Percentiles rank a stretch among this genome's conserved stretches.
phyloP scores from a whole-genome alignment of 1,284 basidiomycete species.

The Vanrija pseudolonga region DNA sequence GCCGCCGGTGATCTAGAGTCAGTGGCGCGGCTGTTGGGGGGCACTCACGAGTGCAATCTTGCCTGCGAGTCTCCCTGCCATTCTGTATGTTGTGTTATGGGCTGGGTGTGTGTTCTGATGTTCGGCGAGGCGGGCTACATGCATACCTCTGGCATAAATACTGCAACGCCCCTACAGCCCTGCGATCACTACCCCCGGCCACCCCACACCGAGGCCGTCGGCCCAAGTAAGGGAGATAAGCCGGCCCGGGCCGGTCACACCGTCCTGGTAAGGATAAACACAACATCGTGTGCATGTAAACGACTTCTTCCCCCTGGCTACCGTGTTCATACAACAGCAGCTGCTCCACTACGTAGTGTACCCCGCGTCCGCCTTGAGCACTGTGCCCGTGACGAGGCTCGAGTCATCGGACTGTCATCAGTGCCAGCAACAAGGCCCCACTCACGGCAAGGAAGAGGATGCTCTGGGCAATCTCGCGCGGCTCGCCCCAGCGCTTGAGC shows the following conservation, averaged over 20 bases:
- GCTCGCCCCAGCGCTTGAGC: slow-evolving; percentile 1
- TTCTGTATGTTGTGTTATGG: background rate
- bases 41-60: background rate
- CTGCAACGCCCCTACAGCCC: no score
- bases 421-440: background rate
- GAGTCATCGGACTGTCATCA: slow-evolving; percentile 4
- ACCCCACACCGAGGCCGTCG: no score
- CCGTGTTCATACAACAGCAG: no score
- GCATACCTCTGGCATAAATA: no score
- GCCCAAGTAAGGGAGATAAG: no score
- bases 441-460: slow-evolving; percentile 5
- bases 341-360: background rate
- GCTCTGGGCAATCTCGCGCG: slow-evolving; percentile 1
- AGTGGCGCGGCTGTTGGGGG: background rate
- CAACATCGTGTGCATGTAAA: no score
- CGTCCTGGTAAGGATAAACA: no score
- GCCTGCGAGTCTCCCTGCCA: background rate
- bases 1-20: background rate
- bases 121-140: no score
- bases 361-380: slow-evolving; percentile 4
- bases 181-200: no score
- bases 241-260: no score
- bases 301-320: no score
- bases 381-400: slow-evolving; percentile 1
- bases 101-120: no score